Evolutionary conservation across 441 rosid genomes (phyloP).

Genomic region (Geranium incanum): DNA sequence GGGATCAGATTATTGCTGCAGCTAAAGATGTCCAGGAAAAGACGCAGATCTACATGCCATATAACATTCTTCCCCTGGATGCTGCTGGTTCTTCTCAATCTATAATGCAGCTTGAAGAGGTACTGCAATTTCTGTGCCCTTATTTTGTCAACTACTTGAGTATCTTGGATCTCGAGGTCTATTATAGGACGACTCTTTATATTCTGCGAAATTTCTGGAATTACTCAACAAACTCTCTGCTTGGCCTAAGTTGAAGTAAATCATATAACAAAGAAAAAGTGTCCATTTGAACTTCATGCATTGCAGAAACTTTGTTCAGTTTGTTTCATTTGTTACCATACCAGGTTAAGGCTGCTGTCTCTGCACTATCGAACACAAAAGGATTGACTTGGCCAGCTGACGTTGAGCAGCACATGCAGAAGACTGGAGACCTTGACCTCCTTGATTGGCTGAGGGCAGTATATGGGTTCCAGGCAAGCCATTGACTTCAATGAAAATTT

Average conservation of each 20-base stretch:
- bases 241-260: neutral
- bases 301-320: neutral
- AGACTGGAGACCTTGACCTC: slow-evolving; percentile 78
- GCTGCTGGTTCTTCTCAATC: slow-evolving; percentile 89
- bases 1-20: slow-evolving; percentile 81
- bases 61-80: slow-evolving; percentile 92
- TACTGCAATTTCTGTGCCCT: slow-evolving; percentile 17
- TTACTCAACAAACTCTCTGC: neutral
- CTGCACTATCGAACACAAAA: slow-evolving; percentile 44
- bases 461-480: slow-evolving; percentile 94
- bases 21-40: slow-evolving; percentile 98
- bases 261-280: neutral
- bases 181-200: no score
- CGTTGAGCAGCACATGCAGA: slow-evolving; percentile 77
- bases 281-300: neutral
- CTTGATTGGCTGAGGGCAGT: slow-evolving; percentile 95
- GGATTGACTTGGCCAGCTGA: slow-evolving; percentile 80
- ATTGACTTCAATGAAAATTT: slow-evolving; percentile 17
- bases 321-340: neutral
- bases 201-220: neutral
- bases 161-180: no score
- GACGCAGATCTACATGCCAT: slow-evolving; percentile 86
- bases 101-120: slow-evolving; percentile 96
- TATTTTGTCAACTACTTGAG: no score
- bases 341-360: neutral